Percentiles rank a stretch among this genome's conserved stretches.
These are phyloP conservation scores for Fusarium pilosicola DNA, from an alignment of 2,329 filamentous ascomycete genomes.

Conservation along the genomic window DNA sequence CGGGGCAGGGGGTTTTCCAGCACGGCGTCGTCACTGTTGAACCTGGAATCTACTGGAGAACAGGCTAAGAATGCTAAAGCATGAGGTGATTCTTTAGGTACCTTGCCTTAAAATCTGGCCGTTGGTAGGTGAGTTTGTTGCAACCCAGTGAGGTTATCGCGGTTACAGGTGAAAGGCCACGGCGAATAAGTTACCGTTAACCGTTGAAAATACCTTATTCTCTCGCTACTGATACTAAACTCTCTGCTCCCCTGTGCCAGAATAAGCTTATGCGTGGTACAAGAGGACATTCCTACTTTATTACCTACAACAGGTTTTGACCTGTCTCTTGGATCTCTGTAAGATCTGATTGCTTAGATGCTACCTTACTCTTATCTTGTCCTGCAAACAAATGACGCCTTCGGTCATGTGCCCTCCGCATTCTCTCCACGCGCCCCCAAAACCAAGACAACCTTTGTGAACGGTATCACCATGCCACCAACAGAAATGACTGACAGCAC, in stretches of 20 bases:
- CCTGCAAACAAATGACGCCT: constrained; percentile 30
- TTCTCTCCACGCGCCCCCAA: constrained; percentile 32
- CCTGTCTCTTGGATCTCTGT: constrained; percentile 6
- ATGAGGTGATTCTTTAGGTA: neutral
- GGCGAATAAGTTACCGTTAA: neutral
- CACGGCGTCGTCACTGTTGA: constrained; percentile 21
- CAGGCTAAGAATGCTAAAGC: neutral
- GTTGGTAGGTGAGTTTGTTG: neutral
- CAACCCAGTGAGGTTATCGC: constrained; percentile 15
- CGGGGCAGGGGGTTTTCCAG: constrained; percentile 2
- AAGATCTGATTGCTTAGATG: constrained; percentile 26
- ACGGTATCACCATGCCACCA: constrained; percentile 24
- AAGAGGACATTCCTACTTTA: neutral
- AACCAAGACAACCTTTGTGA: constrained; percentile 9
- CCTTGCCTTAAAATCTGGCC: neutral
- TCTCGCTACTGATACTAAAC: neutral
- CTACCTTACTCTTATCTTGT: constrained; percentile 14
- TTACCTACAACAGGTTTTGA: constrained; percentile 7
- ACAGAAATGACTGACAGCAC: constrained; percentile 4
- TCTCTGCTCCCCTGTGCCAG: neutral
- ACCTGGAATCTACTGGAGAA: constrained; percentile 3
- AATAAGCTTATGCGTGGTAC: neutral
- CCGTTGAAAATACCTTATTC: neutral
- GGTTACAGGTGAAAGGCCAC: neutral
- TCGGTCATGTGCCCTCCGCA: constrained; percentile 36